Evolutionary conservation across 345 rosid genomes (phyloP).

Genomic region (Rubroshorea leprosula): DNA sequence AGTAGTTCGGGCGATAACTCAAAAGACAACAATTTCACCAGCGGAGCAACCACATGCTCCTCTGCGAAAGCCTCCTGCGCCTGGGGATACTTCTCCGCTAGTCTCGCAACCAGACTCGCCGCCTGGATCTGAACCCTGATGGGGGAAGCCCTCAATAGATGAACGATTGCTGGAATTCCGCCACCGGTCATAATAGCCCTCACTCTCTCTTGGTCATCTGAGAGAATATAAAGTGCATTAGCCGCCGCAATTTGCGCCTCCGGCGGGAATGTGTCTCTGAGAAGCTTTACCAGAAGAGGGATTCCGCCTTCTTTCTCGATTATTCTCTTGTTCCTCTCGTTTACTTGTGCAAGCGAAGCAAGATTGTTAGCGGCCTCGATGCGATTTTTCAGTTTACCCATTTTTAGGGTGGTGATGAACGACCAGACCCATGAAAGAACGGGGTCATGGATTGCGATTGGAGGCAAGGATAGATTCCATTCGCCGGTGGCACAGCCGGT

Average conservation of each 20-base stretch:
- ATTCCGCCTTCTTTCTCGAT: no score
- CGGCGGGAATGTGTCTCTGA: constrained; percentile 39
- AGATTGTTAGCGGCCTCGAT: no score
- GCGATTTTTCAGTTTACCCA: no score
- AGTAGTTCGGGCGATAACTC: constrained; percentile 12
- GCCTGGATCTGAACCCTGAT: constrained; percentile 53
- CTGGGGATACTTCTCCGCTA: constrained; percentile 26
- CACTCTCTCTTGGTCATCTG: constrained; percentile 55
- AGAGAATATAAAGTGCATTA: constrained; percentile 29
- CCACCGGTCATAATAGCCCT: constrained; percentile 32
- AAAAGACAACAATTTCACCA: constrained; percentile 57
- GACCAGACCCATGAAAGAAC: no score
- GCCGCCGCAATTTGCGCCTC: constrained; percentile 65
- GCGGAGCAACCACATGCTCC: constrained; percentile 59
- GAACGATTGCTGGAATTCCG: constrained; percentile 54
- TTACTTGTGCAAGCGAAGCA: no score
- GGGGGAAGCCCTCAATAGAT: constrained; percentile 46
- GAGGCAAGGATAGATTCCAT: no score
- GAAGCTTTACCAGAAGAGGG: constrained; percentile 49
- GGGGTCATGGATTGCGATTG: no score
- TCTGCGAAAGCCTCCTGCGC: constrained; percentile 33
- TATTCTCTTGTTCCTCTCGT: no score
- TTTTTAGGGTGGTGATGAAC: no score
- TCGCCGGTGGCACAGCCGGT: no score
- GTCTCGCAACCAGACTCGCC: constrained; percentile 59